Conservation (phyloP, 129 eudicot genomes). For the Mikania micrantha region DNA sequence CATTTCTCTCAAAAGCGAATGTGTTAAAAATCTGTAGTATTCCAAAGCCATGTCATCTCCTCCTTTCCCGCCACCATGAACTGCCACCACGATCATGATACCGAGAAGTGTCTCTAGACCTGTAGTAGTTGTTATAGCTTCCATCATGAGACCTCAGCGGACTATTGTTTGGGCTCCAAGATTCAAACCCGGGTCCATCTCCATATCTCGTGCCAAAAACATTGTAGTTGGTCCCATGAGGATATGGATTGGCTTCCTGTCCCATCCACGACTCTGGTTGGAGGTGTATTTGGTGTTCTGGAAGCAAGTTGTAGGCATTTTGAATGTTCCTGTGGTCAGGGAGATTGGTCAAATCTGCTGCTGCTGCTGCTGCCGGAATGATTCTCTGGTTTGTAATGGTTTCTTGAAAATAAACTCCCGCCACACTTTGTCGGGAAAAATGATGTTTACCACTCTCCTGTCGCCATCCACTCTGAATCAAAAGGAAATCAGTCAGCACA, state of each 20-base stretch:
- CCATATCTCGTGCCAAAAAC: constrained; percentile 26
- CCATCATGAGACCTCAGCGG: constrained; percentile 44
- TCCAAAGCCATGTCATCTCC: constrained; percentile 35
- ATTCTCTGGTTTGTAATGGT: constrained; percentile 12
- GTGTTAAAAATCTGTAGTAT: background rate
- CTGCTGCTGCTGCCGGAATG: background rate
- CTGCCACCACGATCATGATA: constrained; percentile 33
- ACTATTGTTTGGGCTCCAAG: constrained; percentile 73
- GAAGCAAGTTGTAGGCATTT: background rate
- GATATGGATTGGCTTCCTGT: background rate
- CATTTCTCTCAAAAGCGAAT: background rate
- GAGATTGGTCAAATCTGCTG: constrained; percentile 12
- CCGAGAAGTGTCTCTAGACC: constrained; percentile 30
- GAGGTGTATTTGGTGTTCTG: constrained; percentile 17
- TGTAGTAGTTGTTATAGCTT: constrained; percentile 24
- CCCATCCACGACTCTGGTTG: constrained; percentile 4
- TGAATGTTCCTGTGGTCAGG: constrained; percentile 22
- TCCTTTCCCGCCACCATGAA: constrained; percentile 52
- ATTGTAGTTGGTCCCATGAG: constrained; percentile 29
- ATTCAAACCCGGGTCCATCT: constrained; percentile 36
- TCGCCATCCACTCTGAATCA: constrained; percentile 69
- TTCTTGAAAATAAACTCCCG: constrained; percentile 25
- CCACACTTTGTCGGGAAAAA: constrained; percentile 44
- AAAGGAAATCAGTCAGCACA: constrained; percentile 14
- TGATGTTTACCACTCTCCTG: constrained; percentile 50